These are phyloP conservation scores for Athelia psychrophila DNA, from an alignment of 1,284 basidiomycete species.

Conservation along the genomic window DNA sequence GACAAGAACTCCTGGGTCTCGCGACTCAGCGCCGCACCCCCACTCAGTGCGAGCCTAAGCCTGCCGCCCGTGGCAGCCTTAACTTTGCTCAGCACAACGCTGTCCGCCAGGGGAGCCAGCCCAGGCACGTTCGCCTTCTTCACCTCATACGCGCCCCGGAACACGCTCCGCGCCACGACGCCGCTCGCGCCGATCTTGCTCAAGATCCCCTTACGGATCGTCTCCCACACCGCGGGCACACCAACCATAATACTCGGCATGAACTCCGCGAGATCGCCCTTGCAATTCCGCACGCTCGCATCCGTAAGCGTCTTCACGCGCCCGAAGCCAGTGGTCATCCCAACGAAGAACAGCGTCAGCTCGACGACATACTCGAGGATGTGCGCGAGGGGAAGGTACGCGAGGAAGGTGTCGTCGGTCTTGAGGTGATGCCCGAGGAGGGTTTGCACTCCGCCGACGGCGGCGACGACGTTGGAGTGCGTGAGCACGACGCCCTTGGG, in stretches of 20 bases:
- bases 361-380: constrained; percentile 88
- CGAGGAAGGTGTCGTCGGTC: constrained; percentile 73
- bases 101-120: constrained; percentile 69
- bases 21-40: constrained; percentile 82
- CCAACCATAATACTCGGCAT: constrained; percentile 86
- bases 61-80: constrained; percentile 85
- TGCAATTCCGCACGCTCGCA: constrained; percentile 84
- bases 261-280: constrained; percentile 86
- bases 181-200: constrained; percentile 73
- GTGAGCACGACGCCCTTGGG: constrained; percentile 94
- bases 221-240: constrained; percentile 91
- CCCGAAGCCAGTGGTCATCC: constrained; percentile 84
- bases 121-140: constrained; percentile 72
- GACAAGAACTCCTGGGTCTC: constrained; percentile 93
- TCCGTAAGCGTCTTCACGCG: constrained; percentile 97
- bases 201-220: constrained; percentile 91
- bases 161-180: constrained; percentile 67
- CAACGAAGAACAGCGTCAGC: constrained; percentile 59
- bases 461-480: constrained; percentile 85
- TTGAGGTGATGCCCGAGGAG: constrained; percentile 79
- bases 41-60: constrained; percentile 76
- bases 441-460: constrained; percentile 74
- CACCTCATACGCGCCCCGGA: constrained; percentile 65
- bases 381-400: constrained; percentile 92
- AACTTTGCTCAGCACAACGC: constrained; percentile 74